Base-by-base conservation (phyloP, 2,329 filamentous ascomycete species). In the Dendryphion nanum region DNA sequence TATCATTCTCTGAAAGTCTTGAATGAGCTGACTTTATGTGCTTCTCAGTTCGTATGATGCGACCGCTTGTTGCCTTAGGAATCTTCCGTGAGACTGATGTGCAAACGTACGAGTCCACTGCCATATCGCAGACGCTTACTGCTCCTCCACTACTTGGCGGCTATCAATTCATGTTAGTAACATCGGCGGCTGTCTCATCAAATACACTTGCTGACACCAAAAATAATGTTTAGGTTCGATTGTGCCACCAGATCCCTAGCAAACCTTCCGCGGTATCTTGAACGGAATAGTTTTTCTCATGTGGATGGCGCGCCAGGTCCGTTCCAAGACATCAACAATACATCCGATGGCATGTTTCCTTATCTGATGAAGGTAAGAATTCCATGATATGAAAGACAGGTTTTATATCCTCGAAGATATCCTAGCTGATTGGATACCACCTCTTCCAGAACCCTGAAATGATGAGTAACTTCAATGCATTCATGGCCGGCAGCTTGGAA, bases 171-270 rank as follows among this genome's bases (percentile, higher is more conserved):
- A 38, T 38, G 28, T 37, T 7, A n/a, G n/a, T n/a, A n/a, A n/a
- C n/a, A n/a, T n/a, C n/a, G n/a, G n/a, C 33, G 8, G 7, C 14
- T 31, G 15, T 31, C 10, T 26, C 20, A 35, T 17, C 18, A 12
- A 13, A 8, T 35, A 8, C 33, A 13, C 5, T 26, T 17, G 7
- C 10, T 12, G 31, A 8, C 18, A 10, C 18, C 17, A 33, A 16
- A 8, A n/a, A n/a, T 33, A 33, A 33, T n/a, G n/a, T n/a, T n/a
- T 26, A 35, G 33, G 33, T 37, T 37, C 16, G 35, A 38, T 16
- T 17, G 7, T 23, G 35, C 29, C 6, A 32, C 29, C 7, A 26
- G 35, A 10, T 31, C 35, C 8, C 26, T 38, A 4, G 35, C 26
- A 8, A 38, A 38, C 18, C 35, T 38, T 4, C 35, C 35, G 6